These are phyloP conservation scores for Pseudogymnoascus sp. DNA, from an alignment of 2,329 filamentous ascomycete genomes.

Conservation along the genomic window DNA sequence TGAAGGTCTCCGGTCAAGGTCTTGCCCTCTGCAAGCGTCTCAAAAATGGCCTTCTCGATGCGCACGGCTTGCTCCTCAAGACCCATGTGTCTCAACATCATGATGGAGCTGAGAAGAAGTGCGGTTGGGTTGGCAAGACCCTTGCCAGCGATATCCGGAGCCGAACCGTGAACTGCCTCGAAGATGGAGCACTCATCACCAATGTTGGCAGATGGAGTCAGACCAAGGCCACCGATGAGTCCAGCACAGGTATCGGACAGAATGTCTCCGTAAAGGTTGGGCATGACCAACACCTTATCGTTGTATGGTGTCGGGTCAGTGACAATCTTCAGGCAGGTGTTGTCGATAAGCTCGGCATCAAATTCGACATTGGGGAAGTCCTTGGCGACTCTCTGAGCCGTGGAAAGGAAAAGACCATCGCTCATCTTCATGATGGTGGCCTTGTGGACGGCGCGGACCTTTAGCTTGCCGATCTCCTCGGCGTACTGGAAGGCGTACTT, in stretches of 20 bases:
- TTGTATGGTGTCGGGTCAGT: slow-evolving; percentile 95
- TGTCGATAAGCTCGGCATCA: slow-evolving; percentile 95
- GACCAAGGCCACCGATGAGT: slow-evolving; percentile 92
- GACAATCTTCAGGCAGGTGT: slow-evolving; percentile 98
- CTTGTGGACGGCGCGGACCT: slow-evolving; percentile 98
- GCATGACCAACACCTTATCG: slow-evolving; percentile 97
- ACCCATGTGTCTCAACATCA: slow-evolving; percentile 99
- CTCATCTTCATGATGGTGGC: slow-evolving; percentile 99
- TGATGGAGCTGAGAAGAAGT: slow-evolving; percentile 89
- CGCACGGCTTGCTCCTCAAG: slow-evolving; percentile 73
- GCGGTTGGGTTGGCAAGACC: slow-evolving; percentile 95
- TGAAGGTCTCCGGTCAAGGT: slow-evolving; percentile 90
- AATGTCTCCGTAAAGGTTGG: slow-evolving; percentile 99
- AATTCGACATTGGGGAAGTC: slow-evolving; percentile 95
- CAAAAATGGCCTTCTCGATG: slow-evolving; percentile 94
- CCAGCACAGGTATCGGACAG: slow-evolving; percentile 99
- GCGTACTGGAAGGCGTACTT: slow-evolving; percentile 98
- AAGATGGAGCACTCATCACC: slow-evolving; percentile 99
- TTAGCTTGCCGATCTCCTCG: slow-evolving; percentile 83
- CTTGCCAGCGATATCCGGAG: slow-evolving; percentile 94
- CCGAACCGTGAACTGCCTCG: slow-evolving; percentile 96
- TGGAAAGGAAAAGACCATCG: slow-evolving; percentile 93
- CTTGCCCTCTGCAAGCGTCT: slow-evolving; percentile 93
- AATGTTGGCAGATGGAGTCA: slow-evolving; percentile 97
- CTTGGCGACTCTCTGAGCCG: slow-evolving; percentile 78